Conservation (phyloP, 306 rosid species). For the Mimosa bimucronata region DNA sequence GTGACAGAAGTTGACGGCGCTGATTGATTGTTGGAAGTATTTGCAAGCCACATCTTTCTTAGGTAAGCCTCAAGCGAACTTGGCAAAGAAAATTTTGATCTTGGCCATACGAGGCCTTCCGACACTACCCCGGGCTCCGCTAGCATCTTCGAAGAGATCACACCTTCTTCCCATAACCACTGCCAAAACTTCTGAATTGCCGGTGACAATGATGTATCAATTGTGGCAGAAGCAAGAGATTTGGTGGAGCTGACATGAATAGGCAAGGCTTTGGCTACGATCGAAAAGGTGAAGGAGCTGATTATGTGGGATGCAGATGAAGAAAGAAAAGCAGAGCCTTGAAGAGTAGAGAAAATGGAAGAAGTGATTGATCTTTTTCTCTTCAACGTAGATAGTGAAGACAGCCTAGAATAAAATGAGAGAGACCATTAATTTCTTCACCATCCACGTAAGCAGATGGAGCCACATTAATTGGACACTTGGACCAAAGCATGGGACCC, state of each 20-base stretch:
- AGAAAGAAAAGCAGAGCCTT: constrained; percentile 42
- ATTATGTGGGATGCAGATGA: constrained; percentile 33
- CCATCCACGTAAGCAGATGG: no score
- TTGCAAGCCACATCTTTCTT: no score
- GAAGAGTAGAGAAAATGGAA: constrained; percentile 34
- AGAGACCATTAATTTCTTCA: no score
- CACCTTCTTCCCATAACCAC: constrained; percentile 85
- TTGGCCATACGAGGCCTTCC: constrained; percentile 54
- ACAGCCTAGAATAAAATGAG: no score
- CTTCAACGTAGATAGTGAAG: no score
- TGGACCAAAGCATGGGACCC: no score
- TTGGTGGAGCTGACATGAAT: constrained; percentile 39
- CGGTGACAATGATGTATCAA: constrained; percentile 62
- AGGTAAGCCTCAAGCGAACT: no score
- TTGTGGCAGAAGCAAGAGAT: constrained; percentile 51
- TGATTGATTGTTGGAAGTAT: no score
- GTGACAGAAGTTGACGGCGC: no score
- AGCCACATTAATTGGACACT: no score
- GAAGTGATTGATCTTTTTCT: constrained; percentile 46
- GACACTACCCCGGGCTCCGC: constrained; percentile 76
- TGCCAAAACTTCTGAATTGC: constrained; percentile 78
- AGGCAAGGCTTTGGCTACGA: constrained; percentile 12
- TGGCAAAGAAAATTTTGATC: no score
- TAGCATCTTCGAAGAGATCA: constrained; percentile 72
- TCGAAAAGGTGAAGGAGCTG: constrained; percentile 21